phyloP scores from a whole-genome alignment of 768 basidiomycete species.

The Termitomyces eurrhizus region DNA sequence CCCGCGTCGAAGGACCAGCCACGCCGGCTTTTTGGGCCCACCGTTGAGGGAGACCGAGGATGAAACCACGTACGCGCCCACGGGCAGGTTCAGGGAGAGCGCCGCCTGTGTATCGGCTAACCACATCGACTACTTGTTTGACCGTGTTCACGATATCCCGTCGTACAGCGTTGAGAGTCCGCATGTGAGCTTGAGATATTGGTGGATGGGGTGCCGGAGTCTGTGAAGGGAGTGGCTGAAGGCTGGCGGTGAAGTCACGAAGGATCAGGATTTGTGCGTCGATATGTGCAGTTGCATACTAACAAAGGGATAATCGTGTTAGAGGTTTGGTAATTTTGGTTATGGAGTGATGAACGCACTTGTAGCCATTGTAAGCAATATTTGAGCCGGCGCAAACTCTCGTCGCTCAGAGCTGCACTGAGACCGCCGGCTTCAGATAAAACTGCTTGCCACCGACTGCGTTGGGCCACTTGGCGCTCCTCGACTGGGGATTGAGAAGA shows the following conservation, averaged over 20 bases:
- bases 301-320: not conserved
- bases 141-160: slow-evolving; percentile 86
- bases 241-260: slow-evolving; percentile 75
- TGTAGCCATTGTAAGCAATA: slow-evolving; percentile 89
- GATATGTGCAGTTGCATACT: slow-evolving; percentile 88
- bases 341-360: slow-evolving; percentile 36
- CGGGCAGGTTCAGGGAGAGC: slow-evolving; percentile 85
- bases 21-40: slow-evolving; percentile 55
- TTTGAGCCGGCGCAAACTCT: slow-evolving; percentile 80
- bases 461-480: slow-evolving; percentile 56
- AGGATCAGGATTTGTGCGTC: slow-evolving; percentile 84
- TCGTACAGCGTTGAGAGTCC: slow-evolving; percentile 70
- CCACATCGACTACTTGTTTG: slow-evolving; percentile 84
- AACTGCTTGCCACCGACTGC: slow-evolving; percentile 85
- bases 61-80: slow-evolving; percentile 67
- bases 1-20: slow-evolving; percentile 2
- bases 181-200: slow-evolving; percentile 46
- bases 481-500: slow-evolving; percentile 20
- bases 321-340: not conserved
- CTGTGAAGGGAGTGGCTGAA: slow-evolving; percentile 46
- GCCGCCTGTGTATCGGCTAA: slow-evolving; percentile 80
- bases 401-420: slow-evolving; percentile 85
- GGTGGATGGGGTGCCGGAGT: slow-evolving; percentile 25
- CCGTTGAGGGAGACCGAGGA: slow-evolving; percentile 75
- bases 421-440: slow-evolving; percentile 85